Evolutionary conservation across 441 rosid genomes (phyloP), one percentile per base, ranked within the genome.

Genomic region (Syzygium malaccense): DNA sequence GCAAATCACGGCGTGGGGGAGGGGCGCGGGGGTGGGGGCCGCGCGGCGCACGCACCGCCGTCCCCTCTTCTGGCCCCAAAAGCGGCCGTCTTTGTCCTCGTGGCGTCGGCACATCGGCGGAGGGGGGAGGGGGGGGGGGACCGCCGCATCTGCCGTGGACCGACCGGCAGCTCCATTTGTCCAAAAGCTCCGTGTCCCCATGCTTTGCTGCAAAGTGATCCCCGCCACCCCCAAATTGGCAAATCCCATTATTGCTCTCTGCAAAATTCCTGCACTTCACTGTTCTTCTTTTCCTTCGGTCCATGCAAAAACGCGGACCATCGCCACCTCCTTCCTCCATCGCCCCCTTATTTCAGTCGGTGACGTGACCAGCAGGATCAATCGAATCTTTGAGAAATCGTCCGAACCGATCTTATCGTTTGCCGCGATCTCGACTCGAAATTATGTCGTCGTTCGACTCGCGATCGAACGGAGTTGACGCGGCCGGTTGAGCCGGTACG

Each of bases 141-240:
- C 83, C 83, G 83, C 49, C 49, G 88, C 92, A 87, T 80, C 88
- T 87, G 91, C 89, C 48, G 48, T 45, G 48, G 48, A 14, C 92
- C 66, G 68, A 51, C 51, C 32, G 48, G 7, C 83, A 51, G 17
- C 53, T 91, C 90, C 93, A 87, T 92, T 62, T 92, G 94, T 9
- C 48, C 48, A 7, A 45, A 92, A 88, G n/a, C 14, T 15, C 54
- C 13, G 89, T 83, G 90, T 53, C n/a, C 26, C 20, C 7, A 10
- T 71, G 58, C 91, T 85, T 87, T 56, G 56, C 83, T 3, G 28
- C 32, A 14, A 86, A 85, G 89, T 7, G 80, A 68, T 45, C 48
- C 48, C 33, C 33, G 33, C 33, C 33, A 4, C 10, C 17, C n/a
- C 49, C 28, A 12, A 37, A 20, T 71, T 20, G 49, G 28, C 83